Percentiles rank a stretch among this genome's conserved stretches.
Evolutionary conservation across 805 yeast genomes (phyloP).

Genomic region (Lipomyces sp.): DNA sequence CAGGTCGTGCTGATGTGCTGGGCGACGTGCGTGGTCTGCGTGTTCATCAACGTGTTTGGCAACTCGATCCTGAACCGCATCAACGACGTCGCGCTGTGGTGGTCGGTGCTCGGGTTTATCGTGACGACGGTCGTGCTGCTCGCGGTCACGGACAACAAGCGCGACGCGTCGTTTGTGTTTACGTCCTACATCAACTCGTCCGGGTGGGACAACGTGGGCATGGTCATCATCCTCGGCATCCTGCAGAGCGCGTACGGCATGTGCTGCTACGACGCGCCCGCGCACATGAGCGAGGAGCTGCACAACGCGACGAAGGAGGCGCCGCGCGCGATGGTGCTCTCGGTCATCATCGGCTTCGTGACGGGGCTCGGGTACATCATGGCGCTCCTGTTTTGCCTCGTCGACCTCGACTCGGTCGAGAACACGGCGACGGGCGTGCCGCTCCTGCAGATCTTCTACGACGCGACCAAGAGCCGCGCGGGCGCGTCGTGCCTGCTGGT

Average conservation of each 20-base stretch:
- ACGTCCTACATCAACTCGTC: conserved; percentile 15
- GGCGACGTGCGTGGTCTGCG: conserved; percentile 14
- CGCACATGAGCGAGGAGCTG: conserved; percentile 72
- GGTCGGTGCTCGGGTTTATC: conserved; percentile 31
- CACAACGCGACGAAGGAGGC: conserved; percentile 61
- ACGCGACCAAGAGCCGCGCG: conserved; percentile 28
- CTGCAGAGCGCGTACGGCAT: conserved; percentile 43
- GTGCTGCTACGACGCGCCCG: conserved; percentile 74
- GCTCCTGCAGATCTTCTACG: conserved; percentile 30
- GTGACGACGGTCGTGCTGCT: conserved; percentile 23
- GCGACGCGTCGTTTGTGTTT: conserved; percentile 21
- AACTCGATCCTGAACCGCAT: conserved; percentile 26
- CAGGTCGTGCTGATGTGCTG: conserved; percentile 28
- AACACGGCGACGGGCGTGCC: conserved; percentile 32
- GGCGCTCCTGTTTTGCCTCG: conserved; percentile 36
- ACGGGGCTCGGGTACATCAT: conserved; percentile 36
- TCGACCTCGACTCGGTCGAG: conserved; percentile 32
- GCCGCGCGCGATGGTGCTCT: conserved; percentile 61
- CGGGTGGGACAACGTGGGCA: conserved; percentile 25
- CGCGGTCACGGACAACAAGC: conserved; percentile 21
- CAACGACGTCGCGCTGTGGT: conserved; percentile 32
- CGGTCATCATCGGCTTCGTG: conserved; percentile 42
- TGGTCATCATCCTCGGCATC: conserved; percentile 26
- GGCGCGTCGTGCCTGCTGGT: conserved; percentile 27
- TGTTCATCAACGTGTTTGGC: conserved; percentile 29